Conservation (phyloP, 2,329 filamentous ascomycete genomes). For the Xylaria sp. region DNA sequence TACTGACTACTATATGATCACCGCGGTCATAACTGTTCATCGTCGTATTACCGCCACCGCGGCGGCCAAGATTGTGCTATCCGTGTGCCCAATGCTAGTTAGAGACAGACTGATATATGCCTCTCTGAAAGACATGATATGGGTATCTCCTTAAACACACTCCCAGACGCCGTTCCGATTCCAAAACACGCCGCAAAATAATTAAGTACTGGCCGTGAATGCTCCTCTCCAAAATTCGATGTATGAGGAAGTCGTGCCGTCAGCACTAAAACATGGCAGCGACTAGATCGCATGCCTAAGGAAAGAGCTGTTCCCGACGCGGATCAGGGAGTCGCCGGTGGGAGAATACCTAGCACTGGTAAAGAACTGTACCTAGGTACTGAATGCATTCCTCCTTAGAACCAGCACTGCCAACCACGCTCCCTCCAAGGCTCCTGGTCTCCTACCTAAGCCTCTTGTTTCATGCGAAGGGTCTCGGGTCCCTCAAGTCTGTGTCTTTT, state of each 20-base stretch:
- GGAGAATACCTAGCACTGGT: background rate
- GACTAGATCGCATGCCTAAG: no score
- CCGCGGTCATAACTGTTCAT: background rate
- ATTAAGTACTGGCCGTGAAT: background rate
- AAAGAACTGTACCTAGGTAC: background rate
- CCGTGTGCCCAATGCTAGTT: background rate
- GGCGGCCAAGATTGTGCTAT: background rate
- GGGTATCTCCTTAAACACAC: background rate
- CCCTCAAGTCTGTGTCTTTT: background rate
- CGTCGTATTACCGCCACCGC: background rate
- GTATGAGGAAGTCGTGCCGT: no score
- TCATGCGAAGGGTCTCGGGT: background rate
- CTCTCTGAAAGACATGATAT: background rate
- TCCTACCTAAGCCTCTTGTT: background rate
- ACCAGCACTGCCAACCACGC: background rate
- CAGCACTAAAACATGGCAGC: no score
- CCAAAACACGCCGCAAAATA: background rate
- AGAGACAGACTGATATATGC: background rate
- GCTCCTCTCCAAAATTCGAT: no score
- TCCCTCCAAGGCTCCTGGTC: background rate
- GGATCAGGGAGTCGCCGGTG: no score
- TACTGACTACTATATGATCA: background rate
- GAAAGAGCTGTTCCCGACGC: no score
- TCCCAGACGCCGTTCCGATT: background rate
- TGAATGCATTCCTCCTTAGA: background rate